These are phyloP conservation scores for Graphiopsis chlorocephala DNA, from an alignment of 2,329 filamentous ascomycete genomes.

Conservation along the genomic window DNA sequence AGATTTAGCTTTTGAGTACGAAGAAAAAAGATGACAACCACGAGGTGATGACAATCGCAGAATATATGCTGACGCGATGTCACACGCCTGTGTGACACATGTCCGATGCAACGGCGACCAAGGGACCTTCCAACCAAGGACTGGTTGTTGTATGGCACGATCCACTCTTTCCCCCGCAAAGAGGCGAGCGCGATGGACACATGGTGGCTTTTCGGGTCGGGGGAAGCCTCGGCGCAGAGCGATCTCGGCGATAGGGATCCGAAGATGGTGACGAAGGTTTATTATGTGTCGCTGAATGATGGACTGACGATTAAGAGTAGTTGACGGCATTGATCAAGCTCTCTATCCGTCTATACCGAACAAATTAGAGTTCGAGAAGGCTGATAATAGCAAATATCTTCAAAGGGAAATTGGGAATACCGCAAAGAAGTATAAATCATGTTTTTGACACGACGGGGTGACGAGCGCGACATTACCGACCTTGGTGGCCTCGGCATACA, in stretches of 20 bases:
- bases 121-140: background rate
- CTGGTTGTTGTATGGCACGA: background rate
- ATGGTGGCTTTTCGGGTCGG: background rate
- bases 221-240: constrained; percentile 7
- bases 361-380: no score
- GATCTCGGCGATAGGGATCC: constrained; percentile 11
- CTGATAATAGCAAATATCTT: no score
- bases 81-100: constrained; percentile 10
- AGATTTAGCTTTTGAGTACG: background rate
- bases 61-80: constrained; percentile 8
- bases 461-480: no score
- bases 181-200: background rate
- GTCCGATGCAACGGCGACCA: constrained; percentile 13
- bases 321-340: background rate
- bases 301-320: background rate
- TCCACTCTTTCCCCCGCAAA: constrained; percentile 12
- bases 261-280: background rate
- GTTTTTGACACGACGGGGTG: no score
- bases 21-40: background rate
- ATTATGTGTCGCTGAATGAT: background rate
- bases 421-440: no score
- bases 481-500: background rate
- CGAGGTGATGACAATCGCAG: background rate
- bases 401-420: no score
- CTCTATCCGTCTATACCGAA: no score